Evolutionary conservation across 805 yeast genomes (phyloP).

Genomic region (Nakazawaea sp.): DNA sequence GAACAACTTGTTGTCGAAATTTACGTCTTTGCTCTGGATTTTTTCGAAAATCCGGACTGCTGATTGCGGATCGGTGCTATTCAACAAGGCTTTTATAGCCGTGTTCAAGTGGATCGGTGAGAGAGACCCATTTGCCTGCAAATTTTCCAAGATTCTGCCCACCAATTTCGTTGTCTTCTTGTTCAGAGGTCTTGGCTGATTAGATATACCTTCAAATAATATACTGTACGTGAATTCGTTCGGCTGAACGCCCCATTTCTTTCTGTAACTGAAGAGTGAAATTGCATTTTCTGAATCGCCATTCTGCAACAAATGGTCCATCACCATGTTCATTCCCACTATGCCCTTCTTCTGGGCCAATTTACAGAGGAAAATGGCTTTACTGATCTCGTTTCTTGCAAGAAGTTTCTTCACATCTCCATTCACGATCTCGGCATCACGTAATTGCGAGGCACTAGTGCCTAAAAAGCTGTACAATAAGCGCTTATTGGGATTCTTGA

Average conservation of each 20-base stretch:
- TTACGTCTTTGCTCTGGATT: background rate
- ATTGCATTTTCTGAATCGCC: constrained; percentile 42
- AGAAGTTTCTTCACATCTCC: constrained; percentile 47
- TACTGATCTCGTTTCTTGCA: constrained; percentile 36
- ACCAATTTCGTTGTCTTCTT: constrained; percentile 26
- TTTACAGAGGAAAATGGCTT: constrained; percentile 47
- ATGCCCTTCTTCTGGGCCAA: constrained; percentile 42
- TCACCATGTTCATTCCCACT: constrained; percentile 59
- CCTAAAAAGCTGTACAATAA: constrained; percentile 53
- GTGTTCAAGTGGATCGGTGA: constrained; percentile 39
- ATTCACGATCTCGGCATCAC: constrained; percentile 51
- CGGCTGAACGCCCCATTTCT: constrained; percentile 52
- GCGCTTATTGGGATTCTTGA: constrained; percentile 27
- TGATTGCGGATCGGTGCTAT: constrained; percentile 28
- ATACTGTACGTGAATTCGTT: constrained; percentile 43
- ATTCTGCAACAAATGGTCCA: constrained; percentile 38
- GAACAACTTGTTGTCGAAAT: constrained; percentile 6
- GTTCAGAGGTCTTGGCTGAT: constrained; percentile 15
- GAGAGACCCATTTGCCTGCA: constrained; percentile 20
- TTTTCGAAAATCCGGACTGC: constrained; percentile 28
- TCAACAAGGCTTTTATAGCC: constrained; percentile 35
- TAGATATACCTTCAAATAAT: constrained; percentile 37
- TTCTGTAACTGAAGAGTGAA: constrained; percentile 44
- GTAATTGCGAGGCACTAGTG: constrained; percentile 45
- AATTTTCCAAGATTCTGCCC: constrained; percentile 22